Conservation (phyloP, 2,329 filamentous ascomycete species). For the Davidsoniella eucalypti region DNA sequence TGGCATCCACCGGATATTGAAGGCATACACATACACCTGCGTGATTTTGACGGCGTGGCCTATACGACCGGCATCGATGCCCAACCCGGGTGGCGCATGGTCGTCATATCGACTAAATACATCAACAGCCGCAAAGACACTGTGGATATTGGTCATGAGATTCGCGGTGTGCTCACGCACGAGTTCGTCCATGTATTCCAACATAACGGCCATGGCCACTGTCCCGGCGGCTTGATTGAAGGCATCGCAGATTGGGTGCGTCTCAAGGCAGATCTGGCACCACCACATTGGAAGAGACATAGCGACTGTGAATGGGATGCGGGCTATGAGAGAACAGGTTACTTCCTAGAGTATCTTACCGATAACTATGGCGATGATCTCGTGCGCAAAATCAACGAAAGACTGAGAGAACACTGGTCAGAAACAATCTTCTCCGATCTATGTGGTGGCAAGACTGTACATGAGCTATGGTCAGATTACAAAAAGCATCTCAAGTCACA, state of each 20-base stretch:
- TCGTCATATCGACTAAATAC: constrained; percentile 71
- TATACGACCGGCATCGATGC: constrained; percentile 53
- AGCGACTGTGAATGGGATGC: constrained; percentile 55
- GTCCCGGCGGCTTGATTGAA: constrained; percentile 68
- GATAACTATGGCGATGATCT: constrained; percentile 41
- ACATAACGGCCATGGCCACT: constrained; percentile 45
- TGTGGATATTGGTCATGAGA: constrained; percentile 38
- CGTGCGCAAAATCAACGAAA: constrained; percentile 49
- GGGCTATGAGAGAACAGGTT: constrained; percentile 82
- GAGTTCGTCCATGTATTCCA: constrained; percentile 95
- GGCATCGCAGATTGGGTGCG: constrained; percentile 90
- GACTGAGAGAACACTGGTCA: constrained; percentile 41
- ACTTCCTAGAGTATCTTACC: constrained; percentile 80
- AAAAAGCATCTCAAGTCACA: neutral
- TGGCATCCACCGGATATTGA: constrained; percentile 47
- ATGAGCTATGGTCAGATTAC: constrained; percentile 44
- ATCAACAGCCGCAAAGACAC: constrained; percentile 33
- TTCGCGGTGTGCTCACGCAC: constrained; percentile 72
- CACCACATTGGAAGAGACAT: constrained; percentile 67
- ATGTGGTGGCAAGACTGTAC: constrained; percentile 43
- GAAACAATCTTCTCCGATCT: constrained; percentile 47
- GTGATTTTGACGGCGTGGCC: constrained; percentile 67
- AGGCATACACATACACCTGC: constrained; percentile 69
- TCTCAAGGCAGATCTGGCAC: constrained; percentile 51
- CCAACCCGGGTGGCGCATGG: too few relatives aligned